Evolutionary conservation across 331 rosid genomes (phyloP), one percentile per base, ranked within the genome.

Genomic region (Malus hybrid): DNA sequence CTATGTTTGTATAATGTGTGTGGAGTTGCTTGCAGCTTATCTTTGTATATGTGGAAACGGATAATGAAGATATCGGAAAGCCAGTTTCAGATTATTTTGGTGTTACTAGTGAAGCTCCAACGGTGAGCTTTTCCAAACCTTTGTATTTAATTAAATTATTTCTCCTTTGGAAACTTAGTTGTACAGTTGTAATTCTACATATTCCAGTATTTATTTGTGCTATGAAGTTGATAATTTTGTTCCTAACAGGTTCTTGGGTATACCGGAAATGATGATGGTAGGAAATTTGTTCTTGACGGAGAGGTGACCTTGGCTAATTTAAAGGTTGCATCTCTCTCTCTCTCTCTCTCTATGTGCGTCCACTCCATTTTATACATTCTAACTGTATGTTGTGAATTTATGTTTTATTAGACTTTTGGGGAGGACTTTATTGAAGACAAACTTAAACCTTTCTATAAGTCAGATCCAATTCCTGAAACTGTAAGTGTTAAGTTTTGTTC

Each of bases 1-100:
- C 87, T 80, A 78, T 92, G 80, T 92, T 89, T 71, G 96, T 95
- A 58, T 80, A 73, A 42, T 22, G 22, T 80, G 22, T 62, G 20
- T 73, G 33, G 33, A 36, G 66, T 85, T 84, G 57, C 60, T 60
- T 87, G 93, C 93, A 95, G 99, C 90, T 95, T 80, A 78, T 95
- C 82, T 92, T 89, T 71, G 96, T 95, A 48, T 80, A 73, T 46
- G 97, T 95, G 78, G 88, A 92, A 80, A 79, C 81, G 80, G 97
- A 95, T 85, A 84, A 89, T n/a, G 97, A 95, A 85, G 99, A 95
- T 75, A 88, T 85, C 70, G 97, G 99, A 77, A 90, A 82, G 88
- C 93, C 97, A 63, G 97, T 90, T 73, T 83, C 97, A 80, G 97
- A 90, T 11, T 90, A 92, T 86, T 95, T 95, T 84, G 99, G 99